Percentiles rank a stretch among this genome's conserved stretches.
Conservation (phyloP, 257 asterid genomes). For the Cordia subcordata region DNA sequence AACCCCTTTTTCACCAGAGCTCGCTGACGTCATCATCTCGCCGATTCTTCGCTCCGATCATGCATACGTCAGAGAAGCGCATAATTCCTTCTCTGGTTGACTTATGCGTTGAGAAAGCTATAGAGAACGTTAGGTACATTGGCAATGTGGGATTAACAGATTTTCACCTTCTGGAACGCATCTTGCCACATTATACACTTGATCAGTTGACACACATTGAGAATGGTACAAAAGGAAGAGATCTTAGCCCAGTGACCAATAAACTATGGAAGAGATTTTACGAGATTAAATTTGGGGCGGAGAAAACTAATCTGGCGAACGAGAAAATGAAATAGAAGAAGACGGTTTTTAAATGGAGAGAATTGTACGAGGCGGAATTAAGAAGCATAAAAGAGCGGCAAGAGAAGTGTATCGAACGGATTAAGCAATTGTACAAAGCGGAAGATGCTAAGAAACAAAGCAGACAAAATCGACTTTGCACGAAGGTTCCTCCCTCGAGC, state of each 20-base stretch:
- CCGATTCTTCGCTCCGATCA: not conserved
- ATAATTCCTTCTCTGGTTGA: conserved; percentile 71
- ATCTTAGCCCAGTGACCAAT: conserved; percentile 79
- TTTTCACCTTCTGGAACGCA: conserved; percentile 61
- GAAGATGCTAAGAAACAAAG: conserved; percentile 59
- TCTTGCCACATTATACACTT: conserved; percentile 67
- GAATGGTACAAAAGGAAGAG: conserved; percentile 66
- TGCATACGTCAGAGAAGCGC: conserved; percentile 13
- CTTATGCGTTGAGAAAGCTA: conserved; percentile 60
- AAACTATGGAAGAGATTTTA: conserved; percentile 66
- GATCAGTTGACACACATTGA: conserved; percentile 76
- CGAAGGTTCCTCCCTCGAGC: conserved; percentile 89
- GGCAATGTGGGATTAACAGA: conserved; percentile 92
- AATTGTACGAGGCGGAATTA: conserved; percentile 61
- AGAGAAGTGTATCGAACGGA: conserved; percentile 40
- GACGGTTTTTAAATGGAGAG: conserved; percentile 56
- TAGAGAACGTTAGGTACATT: conserved; percentile 69
- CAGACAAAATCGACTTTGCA: conserved; percentile 73
- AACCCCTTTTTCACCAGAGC: too few relatives aligned
- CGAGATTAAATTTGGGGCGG: conserved; percentile 48
- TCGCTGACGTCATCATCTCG: not conserved
- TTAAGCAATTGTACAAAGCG: conserved; percentile 52
- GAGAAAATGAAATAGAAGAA: conserved; percentile 46
- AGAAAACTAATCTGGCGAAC: conserved; percentile 31
- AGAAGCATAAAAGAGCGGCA: conserved; percentile 53